Evolutionary conservation across 139 green algal genomes (phyloP), one percentile per base, ranked within the genome.

Genomic region (Haematococcus lacustris): DNA sequence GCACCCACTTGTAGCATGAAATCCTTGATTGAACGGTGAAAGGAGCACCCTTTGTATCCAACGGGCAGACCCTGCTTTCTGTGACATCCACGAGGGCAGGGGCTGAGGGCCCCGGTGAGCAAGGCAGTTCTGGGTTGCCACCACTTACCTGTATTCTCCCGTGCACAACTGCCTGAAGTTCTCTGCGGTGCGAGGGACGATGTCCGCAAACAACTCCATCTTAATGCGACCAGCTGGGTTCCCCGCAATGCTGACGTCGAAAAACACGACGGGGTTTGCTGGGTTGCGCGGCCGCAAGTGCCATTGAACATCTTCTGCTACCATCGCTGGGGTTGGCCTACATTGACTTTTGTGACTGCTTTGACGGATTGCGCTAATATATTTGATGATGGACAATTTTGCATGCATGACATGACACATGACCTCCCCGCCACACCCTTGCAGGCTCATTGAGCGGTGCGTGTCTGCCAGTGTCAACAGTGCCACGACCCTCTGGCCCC

Each of bases 1-100:
- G n/a, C n/a, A n/a, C n/a, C n/a, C n/a, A n/a, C n/a, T n/a, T 33
- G 60, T n/a, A 71, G 79, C 91, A 97, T 96, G 83, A 96, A 96
- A 30, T 89, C 90, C 73, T 95, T 96, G 83, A 99, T 99, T 6
- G 98, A 80, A n/a, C 95, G 76, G 74, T 99, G 95, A 76, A 99
- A 98, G 2, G 75, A 61, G 69, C 85, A 92, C 51, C 86, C 76
- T 69, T 93, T 93, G 80, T 96, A 96, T 2, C 94, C 94, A 2
- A 88, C 59, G 2, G 94, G 89, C 17, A 90, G 53, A 37, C 83
- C 83, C 38, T 91, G 88, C 33, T 91, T 91, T 80, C 91, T 97
- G 85, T 76, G 75, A 0, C 30, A 63, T 67, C 7, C 7, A 66
- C 39, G 7, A 17, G 7, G n/a, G n/a, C n/a, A n/a, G n/a, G n/a